These are phyloP conservation scores for Rossbeevera mucosa DNA, from an alignment of 768 basidiomycete genomes.

Conservation along the genomic window DNA sequence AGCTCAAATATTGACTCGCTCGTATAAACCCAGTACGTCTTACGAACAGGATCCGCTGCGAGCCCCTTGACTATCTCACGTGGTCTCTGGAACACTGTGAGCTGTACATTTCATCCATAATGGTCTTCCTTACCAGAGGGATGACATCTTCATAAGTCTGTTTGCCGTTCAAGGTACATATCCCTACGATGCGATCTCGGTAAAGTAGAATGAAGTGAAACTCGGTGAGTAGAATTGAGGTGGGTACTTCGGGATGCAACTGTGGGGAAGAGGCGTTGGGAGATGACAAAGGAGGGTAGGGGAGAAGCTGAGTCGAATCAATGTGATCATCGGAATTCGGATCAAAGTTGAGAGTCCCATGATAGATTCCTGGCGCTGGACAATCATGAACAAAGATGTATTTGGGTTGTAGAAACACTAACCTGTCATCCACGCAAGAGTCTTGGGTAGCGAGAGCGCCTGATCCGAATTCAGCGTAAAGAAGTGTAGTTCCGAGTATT, in stretches of 20 bases:
- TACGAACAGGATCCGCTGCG: slow-evolving; percentile 77
- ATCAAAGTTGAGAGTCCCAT: slow-evolving; percentile 71
- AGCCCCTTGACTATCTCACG: slow-evolving; percentile 71
- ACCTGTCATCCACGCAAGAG: slow-evolving; percentile 93
- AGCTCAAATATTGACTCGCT: slow-evolving; percentile 87
- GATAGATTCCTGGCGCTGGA: slow-evolving; percentile 83
- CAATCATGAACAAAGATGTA: slow-evolving; percentile 4
- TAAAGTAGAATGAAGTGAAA: slow-evolving; percentile 91
- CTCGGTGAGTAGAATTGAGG: slow-evolving; percentile 81
- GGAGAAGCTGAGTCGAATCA: slow-evolving; percentile 72
- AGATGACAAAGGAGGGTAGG: slow-evolving; percentile 54
- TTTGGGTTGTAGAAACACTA: slow-evolving; percentile 13
- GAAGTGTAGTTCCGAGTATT: slow-evolving; percentile 76
- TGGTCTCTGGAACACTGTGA: slow-evolving; percentile 51
- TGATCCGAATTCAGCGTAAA: slow-evolving; percentile 70
- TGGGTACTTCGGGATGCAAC: slow-evolving; percentile 43
- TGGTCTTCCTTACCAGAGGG: slow-evolving; percentile 56
- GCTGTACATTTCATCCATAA: not conserved
- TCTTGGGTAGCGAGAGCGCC: slow-evolving; percentile 62
- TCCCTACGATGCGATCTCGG: slow-evolving; percentile 66
- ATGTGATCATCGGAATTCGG: slow-evolving; percentile 68
- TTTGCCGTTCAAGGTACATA: slow-evolving; percentile 77
- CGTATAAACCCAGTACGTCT: slow-evolving; percentile 94
- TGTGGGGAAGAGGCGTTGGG: slow-evolving; percentile 20
- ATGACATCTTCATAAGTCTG: slow-evolving; percentile 79